Percentiles rank a stretch among this genome's conserved stretches.
Conservation (phyloP, 108 stramenopile genomes). For the Asterionellopsis glacialis region DNA sequence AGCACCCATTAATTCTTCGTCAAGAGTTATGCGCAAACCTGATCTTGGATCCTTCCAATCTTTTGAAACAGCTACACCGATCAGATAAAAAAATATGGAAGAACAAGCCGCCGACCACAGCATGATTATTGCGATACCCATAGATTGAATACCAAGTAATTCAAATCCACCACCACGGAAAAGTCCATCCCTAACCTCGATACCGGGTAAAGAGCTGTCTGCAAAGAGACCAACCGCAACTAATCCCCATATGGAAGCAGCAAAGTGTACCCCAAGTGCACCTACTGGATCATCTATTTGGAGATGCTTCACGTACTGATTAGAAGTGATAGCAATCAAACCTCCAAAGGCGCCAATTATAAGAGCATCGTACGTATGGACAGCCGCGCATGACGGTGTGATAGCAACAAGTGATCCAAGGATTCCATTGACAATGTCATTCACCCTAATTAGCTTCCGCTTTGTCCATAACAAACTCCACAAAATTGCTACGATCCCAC, state of each 20-base stretch:
- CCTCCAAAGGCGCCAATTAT: background rate
- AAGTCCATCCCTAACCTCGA: background rate
- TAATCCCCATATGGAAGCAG: background rate
- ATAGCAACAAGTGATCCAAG: background rate
- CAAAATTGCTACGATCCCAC: background rate
- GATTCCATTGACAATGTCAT: background rate
- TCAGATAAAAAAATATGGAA: background rate
- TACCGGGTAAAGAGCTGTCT: background rate
- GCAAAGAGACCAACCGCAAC: background rate
- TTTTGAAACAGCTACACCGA: background rate
- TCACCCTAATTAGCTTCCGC: background rate
- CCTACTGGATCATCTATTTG: background rate
- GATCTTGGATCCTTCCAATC: background rate
- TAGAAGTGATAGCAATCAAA: background rate
- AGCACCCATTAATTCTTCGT: no score
- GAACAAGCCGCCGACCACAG: background rate
- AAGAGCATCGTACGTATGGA: background rate
- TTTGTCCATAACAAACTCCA: background rate
- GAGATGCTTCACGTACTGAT: background rate
- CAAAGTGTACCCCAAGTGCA: background rate
- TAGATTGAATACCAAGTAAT: background rate
- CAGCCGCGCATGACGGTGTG: background rate
- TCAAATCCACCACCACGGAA: background rate
- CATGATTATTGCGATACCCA: background rate
- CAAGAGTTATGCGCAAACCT: background rate